A percentile compares a stretch with the other conserved stretches of the same genome.
Evolutionary conservation across 2,329 filamentous ascomycete species (phyloP).

Genomic region (Akanthomyces dipterigenus): DNA sequence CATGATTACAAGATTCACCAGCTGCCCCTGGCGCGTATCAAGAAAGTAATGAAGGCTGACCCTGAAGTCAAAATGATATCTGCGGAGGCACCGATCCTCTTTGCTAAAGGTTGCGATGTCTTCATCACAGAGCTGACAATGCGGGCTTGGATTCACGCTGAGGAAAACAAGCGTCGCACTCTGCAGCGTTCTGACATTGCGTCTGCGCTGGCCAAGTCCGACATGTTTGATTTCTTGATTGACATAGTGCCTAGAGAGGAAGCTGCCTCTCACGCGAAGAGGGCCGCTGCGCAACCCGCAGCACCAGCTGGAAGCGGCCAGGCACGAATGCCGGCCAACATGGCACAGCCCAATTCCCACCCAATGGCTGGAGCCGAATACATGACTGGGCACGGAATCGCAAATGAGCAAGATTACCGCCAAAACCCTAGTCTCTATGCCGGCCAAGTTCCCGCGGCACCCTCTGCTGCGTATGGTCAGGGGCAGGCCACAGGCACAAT

Average conservation of each 20-base stretch:
- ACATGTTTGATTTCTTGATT: conserved; percentile 99
- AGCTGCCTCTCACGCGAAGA: conserved; percentile 76
- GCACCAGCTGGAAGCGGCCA: conserved; percentile 44
- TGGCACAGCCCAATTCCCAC: conserved; percentile 49
- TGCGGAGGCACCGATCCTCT: conserved; percentile 93
- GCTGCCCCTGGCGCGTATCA: conserved; percentile 88
- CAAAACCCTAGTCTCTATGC: conserved; percentile 75
- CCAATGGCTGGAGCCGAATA: conserved; percentile 56
- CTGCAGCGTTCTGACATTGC: conserved; percentile 95
- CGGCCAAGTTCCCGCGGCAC: conserved; percentile 67
- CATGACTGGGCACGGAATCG: conserved; percentile 56
- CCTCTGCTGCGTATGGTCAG: conserved; percentile 67
- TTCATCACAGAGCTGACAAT: conserved; percentile 99
- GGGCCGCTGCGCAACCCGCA: conserved; percentile 49
- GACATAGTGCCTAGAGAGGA: conserved; percentile 97
- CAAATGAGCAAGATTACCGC: conserved; percentile 71
- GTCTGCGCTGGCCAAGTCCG: conserved; percentile 88
- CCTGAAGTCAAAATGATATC: conserved; percentile 99
- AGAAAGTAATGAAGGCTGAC: conserved; percentile 99
- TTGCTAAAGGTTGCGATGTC: conserved; percentile 97
- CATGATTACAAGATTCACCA: conserved; percentile 99
- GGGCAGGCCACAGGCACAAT: conserved; percentile 61
- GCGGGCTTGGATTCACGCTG: conserved; percentile 98
- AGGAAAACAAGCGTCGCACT: conserved; percentile 96
- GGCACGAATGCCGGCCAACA: conserved; percentile 41